Base-by-base conservation (phyloP, 768 basidiomycete genomes). In the Ramaria rubella region DNA sequence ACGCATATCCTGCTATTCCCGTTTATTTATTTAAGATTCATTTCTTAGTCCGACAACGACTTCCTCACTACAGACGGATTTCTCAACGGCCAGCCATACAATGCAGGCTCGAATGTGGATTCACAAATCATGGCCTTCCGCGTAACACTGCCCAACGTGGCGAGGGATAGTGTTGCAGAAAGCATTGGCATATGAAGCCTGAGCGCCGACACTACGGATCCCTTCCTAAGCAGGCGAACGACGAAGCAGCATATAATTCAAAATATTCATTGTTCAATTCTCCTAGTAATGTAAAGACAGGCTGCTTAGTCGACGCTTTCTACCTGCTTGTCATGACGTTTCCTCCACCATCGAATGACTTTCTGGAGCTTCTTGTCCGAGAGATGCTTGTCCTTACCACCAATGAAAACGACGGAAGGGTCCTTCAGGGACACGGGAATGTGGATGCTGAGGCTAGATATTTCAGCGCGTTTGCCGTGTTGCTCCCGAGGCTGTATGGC, bases 81-180 rank as follows among this genome's bases (percentile, higher is more conserved):
- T n/a, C 71, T 77, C 7, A 59, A 75, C 3, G 81, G 81, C 1
- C 62, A 69, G 36, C 73, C 78, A 1, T 86, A 75, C 67, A 67
- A 81, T 59, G 81, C 78, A 1, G 81, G 77, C 5, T 54, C 75
- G 31, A 75, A 84, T 61, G 73, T 77, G n/a, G 80, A 84, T 61
- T 83, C 77, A 64, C 82, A 86, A 66, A 75, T 83, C 62, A 60
- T 85, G 60, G 83, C 85, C 1, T 85, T 77, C 70, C 68, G 83
- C 40, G 72, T 85, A 1, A 85, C 83, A 3, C 69, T 85, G 6
- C 75, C 82, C 4, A 56, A 50, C n/a, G 61, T 65, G 8, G 40
- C 40, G 17, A 40, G 48, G 24, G 61, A 59, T 8, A 54, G 50
- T 17, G 57, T 64, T 26, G 52, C 57, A n/a, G 33, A 61, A 27